Conservation (phyloP, 1,284 basidiomycete species). For the Pseudozyma sp. region DNA sequence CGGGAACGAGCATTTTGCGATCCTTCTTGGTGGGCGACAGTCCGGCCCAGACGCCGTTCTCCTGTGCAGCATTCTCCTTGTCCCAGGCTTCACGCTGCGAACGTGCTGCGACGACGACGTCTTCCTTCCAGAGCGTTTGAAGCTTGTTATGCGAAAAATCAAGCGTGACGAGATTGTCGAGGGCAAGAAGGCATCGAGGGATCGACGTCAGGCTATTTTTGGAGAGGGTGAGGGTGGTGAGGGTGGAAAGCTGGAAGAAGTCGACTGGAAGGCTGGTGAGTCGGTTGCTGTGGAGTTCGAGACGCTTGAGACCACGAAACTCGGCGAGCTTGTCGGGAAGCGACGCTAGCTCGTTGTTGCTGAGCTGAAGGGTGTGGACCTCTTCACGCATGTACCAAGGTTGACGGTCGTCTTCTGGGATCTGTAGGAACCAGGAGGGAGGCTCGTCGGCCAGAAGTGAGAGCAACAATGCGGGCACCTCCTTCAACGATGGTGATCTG, state of each 20-base stretch:
- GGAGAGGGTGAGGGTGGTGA: slow-evolving; percentile 58
- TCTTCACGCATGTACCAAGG: slow-evolving; percentile 59
- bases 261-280: slow-evolving; percentile 42
- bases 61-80: slow-evolving; percentile 37
- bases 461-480: slow-evolving; percentile 44
- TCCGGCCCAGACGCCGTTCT: slow-evolving; percentile 56
- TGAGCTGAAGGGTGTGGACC: slow-evolving; percentile 48
- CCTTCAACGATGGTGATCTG: slow-evolving; percentile 44
- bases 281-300: slow-evolving; percentile 63
- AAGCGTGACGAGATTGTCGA: slow-evolving; percentile 56
- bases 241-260: slow-evolving; percentile 48
- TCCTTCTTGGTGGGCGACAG: slow-evolving; percentile 49
- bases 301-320: slow-evolving; percentile 51
- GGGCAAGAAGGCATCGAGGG: slow-evolving; percentile 51
- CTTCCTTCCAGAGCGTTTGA: slow-evolving; percentile 51
- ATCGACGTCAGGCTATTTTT: slow-evolving; percentile 54
- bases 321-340: slow-evolving; percentile 51
- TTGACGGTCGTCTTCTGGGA: slow-evolving; percentile 45
- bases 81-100: slow-evolving; percentile 44
- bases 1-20: slow-evolving; percentile 15
- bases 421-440: slow-evolving; percentile 51
- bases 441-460: slow-evolving; percentile 54
- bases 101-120: slow-evolving; percentile 25
- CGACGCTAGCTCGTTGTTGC: slow-evolving; percentile 51
- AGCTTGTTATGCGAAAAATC: slow-evolving; percentile 63